Percentiles rank a stretch among this genome's conserved stretches.
Conservation (phyloP, 768 basidiomycete genomes). For the Termitomyces titanicus region DNA sequence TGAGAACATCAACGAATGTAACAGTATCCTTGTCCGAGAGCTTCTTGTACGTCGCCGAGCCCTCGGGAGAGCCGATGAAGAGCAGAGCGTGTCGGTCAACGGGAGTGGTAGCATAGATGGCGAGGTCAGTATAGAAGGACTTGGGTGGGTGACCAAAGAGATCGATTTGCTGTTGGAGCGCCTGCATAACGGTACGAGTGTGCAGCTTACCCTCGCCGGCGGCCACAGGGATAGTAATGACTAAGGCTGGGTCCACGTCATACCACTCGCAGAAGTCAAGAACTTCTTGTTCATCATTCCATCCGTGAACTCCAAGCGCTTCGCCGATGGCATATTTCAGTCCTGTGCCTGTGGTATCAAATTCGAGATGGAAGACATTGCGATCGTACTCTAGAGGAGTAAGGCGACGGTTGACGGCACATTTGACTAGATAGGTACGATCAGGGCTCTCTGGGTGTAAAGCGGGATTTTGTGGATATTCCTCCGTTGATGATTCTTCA, state of each 20-base stretch:
- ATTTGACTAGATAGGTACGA: slow-evolving; percentile 90
- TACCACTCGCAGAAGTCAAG: slow-evolving; percentile 90
- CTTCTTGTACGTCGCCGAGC: slow-evolving; percentile 91
- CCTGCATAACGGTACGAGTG: slow-evolving; percentile 93
- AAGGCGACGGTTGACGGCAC: slow-evolving; percentile 89
- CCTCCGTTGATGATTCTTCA: slow-evolving; percentile 31
- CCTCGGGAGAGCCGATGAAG: slow-evolving; percentile 94
- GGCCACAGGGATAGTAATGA: slow-evolving; percentile 79
- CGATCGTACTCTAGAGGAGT: slow-evolving; percentile 96
- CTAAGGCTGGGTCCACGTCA: slow-evolving; percentile 72
- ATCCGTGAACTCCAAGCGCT: slow-evolving; percentile 95
- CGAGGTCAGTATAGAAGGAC: slow-evolving; percentile 89
- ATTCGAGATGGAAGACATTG: slow-evolving; percentile 98
- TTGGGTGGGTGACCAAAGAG: slow-evolving; percentile 95
- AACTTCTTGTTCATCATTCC: slow-evolving; percentile 92
- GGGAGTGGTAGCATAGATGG: slow-evolving; percentile 63
- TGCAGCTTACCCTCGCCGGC: slow-evolving; percentile 68
- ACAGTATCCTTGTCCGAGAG: slow-evolving; percentile 93
- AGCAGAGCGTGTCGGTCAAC: slow-evolving; percentile 77
- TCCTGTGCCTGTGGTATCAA: slow-evolving; percentile 87
- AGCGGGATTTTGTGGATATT: slow-evolving; percentile 57
- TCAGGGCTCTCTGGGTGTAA: slow-evolving; percentile 86
- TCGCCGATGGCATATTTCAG: slow-evolving; percentile 95
- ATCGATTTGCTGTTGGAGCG: slow-evolving; percentile 94
- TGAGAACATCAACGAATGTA: slow-evolving; percentile 85